Base-by-base conservation (phyloP, 495 filamentous ascomycete genomes). In the Cercophora sp. region DNA sequence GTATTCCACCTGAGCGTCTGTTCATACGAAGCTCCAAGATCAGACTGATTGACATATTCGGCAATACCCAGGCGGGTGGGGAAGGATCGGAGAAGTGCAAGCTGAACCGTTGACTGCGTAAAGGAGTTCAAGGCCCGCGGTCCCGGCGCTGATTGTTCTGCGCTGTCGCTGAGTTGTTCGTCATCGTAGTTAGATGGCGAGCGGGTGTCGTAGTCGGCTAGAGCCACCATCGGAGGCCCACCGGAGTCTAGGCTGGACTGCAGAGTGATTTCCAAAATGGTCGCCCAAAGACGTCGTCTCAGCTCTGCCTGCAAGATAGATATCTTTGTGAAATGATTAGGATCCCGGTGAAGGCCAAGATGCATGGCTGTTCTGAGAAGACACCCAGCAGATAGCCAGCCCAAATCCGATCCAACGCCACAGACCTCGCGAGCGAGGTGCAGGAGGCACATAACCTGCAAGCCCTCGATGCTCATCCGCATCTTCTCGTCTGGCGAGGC, bases 281-380 rank as follows among this genome's bases (percentile, higher is more conserved):
- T 83, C n/a, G 75, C 78, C 85, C 85, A 88, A 10, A 89, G 69
- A 18, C 85, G 73, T 37, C 85, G 68, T n/a, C 84, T 76, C 72
- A 86, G 79, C 64, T 89, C 85, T 40, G 79, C 75, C 11, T 73
- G 70, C 24, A 85, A 78, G 0, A 54, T 50, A 1, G 75, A 62
- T 55, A 71, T 70, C 20, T 60, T 64, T 4, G 71, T 65, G 1
- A 79, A 58, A 23, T 56, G 54, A 25, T 69, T 63, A 0, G 83
- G 81, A 36, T 85, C 82, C 3, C 76, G 68, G 53, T 88, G 82
- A 9, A 86, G 67, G 1, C 83, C 85, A 68, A 85, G 81, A 39
- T 71, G 70, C 42, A 86, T 70, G 27, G 82, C 83, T 19, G 75
- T 74, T 49, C 82, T 75, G 22, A 86, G 59, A 13, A 87, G 53